phyloP scores from a whole-genome alignment of 495 filamentous ascomycete genomes.

The Trichoderma orchidacearum region DNA sequence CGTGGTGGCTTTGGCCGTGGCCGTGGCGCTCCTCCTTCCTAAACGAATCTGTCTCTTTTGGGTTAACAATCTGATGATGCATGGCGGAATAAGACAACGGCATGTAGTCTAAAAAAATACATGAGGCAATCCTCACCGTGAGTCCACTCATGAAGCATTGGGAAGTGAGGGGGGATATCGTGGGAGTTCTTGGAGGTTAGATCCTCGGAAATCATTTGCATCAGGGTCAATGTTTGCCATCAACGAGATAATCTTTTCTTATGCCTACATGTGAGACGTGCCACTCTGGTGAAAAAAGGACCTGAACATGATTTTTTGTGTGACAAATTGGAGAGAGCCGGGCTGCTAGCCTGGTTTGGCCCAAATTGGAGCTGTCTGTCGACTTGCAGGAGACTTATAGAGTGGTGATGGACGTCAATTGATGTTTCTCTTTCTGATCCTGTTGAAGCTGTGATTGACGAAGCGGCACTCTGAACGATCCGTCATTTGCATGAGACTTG shows the following conservation, averaged over 20 bases:
- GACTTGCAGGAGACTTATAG: too few relatives aligned
- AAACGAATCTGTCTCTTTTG: slow-evolving; percentile 15
- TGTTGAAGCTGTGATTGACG: too few relatives aligned
- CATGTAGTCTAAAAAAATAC: slow-evolving; percentile 38
- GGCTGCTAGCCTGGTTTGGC: neutral
- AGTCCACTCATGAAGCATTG: slow-evolving; percentile 26
- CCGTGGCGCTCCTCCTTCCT: slow-evolving; percentile 60
- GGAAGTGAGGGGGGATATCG: slow-evolving; percentile 29
- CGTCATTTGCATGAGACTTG: too few relatives aligned
- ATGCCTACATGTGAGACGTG: neutral
- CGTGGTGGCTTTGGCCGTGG: slow-evolving; percentile 91
- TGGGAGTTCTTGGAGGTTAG: slow-evolving; percentile 25
- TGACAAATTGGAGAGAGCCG: neutral
- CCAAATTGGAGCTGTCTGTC: neutral
- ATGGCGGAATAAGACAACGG: slow-evolving; percentile 28
- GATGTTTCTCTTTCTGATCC: too few relatives aligned
- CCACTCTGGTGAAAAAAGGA: neutral
- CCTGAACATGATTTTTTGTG: neutral
- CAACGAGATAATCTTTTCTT: slow-evolving; percentile 1
- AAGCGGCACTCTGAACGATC: too few relatives aligned
- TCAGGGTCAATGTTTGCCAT: slow-evolving; percentile 9
- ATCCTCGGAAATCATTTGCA: slow-evolving; percentile 24
- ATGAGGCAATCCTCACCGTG: slow-evolving; percentile 30
- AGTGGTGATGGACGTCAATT: too few relatives aligned
- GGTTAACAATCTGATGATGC: slow-evolving; percentile 24